These are phyloP conservation scores for Hypoxylon fuscum DNA, from an alignment of 495 filamentous ascomycete genomes.

Conservation along the genomic window DNA sequence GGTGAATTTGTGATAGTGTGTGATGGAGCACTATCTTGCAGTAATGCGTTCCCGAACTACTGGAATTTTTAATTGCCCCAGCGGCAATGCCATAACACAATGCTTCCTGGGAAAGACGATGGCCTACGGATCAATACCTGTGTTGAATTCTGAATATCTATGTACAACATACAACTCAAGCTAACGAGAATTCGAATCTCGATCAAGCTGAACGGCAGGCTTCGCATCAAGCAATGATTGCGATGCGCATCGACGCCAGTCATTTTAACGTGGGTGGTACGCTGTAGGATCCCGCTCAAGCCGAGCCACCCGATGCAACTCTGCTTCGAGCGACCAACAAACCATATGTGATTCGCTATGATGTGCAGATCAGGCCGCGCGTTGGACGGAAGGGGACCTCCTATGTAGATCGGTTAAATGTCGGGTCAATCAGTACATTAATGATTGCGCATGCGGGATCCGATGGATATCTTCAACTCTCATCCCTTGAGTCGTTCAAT, in stretches of 20 bases:
- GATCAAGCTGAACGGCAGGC: constrained; percentile 20
- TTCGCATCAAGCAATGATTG: constrained; percentile 2
- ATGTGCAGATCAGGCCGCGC: constrained; percentile 9
- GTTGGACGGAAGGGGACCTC: background rate
- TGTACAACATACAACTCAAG: too few relatives aligned
- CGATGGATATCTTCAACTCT: too few relatives aligned
- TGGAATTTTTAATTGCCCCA: background rate
- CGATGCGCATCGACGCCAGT: background rate
- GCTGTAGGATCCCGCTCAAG: constrained; percentile 15
- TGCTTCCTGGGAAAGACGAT: constrained; percentile 3
- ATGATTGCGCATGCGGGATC: too few relatives aligned
- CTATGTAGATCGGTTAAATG: background rate
- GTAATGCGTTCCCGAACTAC: constrained; percentile 22
- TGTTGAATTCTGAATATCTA: constrained; percentile 8
- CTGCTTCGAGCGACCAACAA: background rate
- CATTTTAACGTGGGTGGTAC: background rate
- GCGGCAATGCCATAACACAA: background rate
- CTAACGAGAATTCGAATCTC: too few relatives aligned
- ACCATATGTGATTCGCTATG: constrained; percentile 1
- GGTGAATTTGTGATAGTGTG: constrained; percentile 41
- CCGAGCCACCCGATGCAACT: constrained; percentile 19
- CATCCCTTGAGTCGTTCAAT: too few relatives aligned
- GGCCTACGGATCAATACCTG: too few relatives aligned
- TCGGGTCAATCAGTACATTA: background rate
- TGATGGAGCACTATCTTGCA: constrained; percentile 9